phyloP scores from a whole-genome alignment of 78 protist genomes.

The Ministeria vibrans region DNA sequence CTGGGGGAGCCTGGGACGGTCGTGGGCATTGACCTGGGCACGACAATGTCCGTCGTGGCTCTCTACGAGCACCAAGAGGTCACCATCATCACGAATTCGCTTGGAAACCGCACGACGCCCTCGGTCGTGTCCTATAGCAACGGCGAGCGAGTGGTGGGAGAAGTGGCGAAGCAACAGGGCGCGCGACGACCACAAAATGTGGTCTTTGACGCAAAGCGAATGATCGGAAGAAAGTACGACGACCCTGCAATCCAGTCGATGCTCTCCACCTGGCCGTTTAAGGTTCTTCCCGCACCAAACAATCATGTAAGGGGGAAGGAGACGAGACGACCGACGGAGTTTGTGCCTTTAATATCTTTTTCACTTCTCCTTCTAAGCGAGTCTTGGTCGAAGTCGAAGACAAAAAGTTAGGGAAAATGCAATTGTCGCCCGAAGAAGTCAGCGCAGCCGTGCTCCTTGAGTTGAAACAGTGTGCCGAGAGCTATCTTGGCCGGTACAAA shows the following conservation, averaged over 20 bases:
- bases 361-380: too few relatives aligned
- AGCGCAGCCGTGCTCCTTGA: slow-evolving; percentile 92
- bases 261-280: slow-evolving; percentile 33
- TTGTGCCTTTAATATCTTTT: too few relatives aligned
- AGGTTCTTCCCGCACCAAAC: slow-evolving; percentile 53
- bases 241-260: slow-evolving; percentile 67
- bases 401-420: too few relatives aligned
- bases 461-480: slow-evolving; percentile 96
- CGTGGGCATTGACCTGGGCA: slow-evolving; percentile 98
- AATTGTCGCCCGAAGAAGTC: slow-evolving; percentile 93
- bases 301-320: slow-evolving; percentile 97
- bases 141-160: slow-evolving; percentile 80
- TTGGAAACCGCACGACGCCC: slow-evolving; percentile 92
- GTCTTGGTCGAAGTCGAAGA: too few relatives aligned
- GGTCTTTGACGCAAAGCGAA: slow-evolving; percentile 86
- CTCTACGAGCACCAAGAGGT: slow-evolving; percentile 69
- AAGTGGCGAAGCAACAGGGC: slow-evolving; percentile 84
- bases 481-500: slow-evolving; percentile 73
- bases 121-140: slow-evolving; percentile 88
- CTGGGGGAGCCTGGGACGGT: too few relatives aligned
- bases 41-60: slow-evolving; percentile 99
- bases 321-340: too few relatives aligned
- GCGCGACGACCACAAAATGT: slow-evolving; percentile 85
- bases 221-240: slow-evolving; percentile 82
- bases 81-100: slow-evolving; percentile 81